Evolutionary conservation across 176 grass and related monocot genomes (phyloP).

Genomic region (Luzula sylvatica): DNA sequence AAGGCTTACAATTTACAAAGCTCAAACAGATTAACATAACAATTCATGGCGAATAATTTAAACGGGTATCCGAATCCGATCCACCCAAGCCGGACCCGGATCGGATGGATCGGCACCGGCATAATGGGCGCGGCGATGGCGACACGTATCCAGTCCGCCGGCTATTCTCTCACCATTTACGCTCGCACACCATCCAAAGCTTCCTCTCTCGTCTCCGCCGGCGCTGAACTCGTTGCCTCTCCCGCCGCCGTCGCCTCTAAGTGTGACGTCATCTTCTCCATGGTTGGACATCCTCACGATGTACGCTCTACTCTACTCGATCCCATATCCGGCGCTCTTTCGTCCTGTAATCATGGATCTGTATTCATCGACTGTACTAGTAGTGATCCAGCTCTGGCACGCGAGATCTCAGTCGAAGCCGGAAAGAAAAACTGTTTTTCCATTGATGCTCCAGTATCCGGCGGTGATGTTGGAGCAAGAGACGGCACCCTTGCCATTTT

Average conservation of each 20-base stretch:
- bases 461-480: conserved; percentile 54
- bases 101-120: conserved; percentile 74
- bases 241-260: conserved; percentile 34
- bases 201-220: conserved; percentile 19
- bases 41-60: no score
- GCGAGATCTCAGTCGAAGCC: conserved; percentile 28
- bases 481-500: conserved; percentile 65
- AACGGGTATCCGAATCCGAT: conserved; percentile 36
- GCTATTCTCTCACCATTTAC: conserved; percentile 44
- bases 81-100: conserved; percentile 27
- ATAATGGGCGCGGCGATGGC: conserved; percentile 78
- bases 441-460: conserved; percentile 62
- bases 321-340: conserved; percentile 27
- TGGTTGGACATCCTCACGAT: conserved; percentile 63
- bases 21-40: no score
- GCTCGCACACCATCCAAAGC: conserved; percentile 63
- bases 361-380: conserved; percentile 72
- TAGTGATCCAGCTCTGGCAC: conserved; percentile 47
- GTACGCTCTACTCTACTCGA: conserved; percentile 47
- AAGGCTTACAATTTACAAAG: no score
- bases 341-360: conserved; percentile 27
- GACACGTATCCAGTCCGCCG: conserved; percentile 39
- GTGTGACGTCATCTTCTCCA: conserved; percentile 66
- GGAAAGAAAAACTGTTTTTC: conserved; percentile 28
- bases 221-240: conserved; percentile 34